Evolutionary conservation across 225 moss, liverwort and hornwort genomes (phyloP).

Genomic region (Marchantia paleacea): DNA sequence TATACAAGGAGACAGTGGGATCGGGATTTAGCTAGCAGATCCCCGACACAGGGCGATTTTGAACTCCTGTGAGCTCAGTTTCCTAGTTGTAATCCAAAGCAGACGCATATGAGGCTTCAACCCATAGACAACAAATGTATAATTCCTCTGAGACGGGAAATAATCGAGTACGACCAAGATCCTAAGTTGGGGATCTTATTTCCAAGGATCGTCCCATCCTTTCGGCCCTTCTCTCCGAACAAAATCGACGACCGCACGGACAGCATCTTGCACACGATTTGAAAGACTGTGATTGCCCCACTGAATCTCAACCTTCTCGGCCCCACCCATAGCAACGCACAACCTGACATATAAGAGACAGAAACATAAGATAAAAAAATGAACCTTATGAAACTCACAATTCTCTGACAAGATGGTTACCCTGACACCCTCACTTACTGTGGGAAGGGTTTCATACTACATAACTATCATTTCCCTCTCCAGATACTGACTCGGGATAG

Average conservation of each 20-base stretch:
- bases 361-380: too few relatives aligned
- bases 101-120: conserved; percentile 7
- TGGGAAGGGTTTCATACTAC: too few relatives aligned
- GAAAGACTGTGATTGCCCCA: conserved; percentile 95
- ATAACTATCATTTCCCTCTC: too few relatives aligned
- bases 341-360: conserved; percentile 39
- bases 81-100: conserved; percentile 1
- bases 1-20: conserved; percentile 2
- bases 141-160: neutral
- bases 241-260: conserved; percentile 69
- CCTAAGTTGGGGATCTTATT: neutral
- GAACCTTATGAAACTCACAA: too few relatives aligned
- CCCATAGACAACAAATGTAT: neutral
- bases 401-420: too few relatives aligned
- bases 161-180: neutral
- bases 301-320: conserved; percentile 80
- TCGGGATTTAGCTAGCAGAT: neutral
- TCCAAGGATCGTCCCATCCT: conserved; percentile 99
- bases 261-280: conserved; percentile 88
- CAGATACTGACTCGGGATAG: too few relatives aligned
- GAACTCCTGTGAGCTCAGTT: neutral
- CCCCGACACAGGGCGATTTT: neutral
- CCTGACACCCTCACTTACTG: too few relatives aligned
- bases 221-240: conserved; percentile 89
- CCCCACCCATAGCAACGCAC: conserved; percentile 94